Evolutionary conservation across 129 eudicot species (phyloP).

Genomic region (Flaveria ramosissima): DNA sequence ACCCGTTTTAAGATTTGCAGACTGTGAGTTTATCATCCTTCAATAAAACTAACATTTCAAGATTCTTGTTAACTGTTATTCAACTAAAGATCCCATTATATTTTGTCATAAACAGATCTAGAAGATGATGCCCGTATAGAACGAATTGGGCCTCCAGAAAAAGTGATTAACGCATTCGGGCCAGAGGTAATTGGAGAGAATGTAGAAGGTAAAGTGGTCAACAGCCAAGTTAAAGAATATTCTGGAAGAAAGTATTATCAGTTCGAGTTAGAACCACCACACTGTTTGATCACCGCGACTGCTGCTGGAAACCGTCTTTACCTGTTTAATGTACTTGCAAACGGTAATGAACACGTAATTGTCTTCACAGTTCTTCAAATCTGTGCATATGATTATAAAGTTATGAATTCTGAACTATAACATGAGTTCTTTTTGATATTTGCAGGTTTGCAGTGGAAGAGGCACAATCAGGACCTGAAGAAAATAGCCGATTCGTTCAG

Average conservation of each 20-base stretch:
- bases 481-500: conserved; percentile 84
- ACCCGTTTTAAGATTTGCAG: conserved; percentile 91
- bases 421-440: neutral
- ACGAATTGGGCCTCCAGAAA: conserved; percentile 75
- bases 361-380: neutral
- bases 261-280: conserved; percentile 93
- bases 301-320: conserved; percentile 97
- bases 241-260: conserved; percentile 84
- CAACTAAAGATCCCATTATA: neutral
- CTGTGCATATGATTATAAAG: neutral
- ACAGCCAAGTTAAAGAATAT: conserved; percentile 66
- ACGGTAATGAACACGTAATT: conserved; percentile 44
- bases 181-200: conserved; percentile 94
- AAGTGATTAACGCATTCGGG: conserved; percentile 85
- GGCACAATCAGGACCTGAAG: conserved; percentile 74
- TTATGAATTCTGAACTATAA: neutral
- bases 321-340: conserved; percentile 77
- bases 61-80: neutral
- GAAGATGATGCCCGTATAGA: conserved; percentile 84
- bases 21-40: conserved; percentile 44
- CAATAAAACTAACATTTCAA: neutral
- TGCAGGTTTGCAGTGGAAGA: conserved; percentile 96
- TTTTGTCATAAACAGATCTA: conserved; percentile 47
- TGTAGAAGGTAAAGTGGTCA: conserved; percentile 91
- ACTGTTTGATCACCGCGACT: conserved; percentile 82